Base-by-base conservation (phyloP, 352 stramenopile genomes). In the Globisporangium emineosum region DNA sequence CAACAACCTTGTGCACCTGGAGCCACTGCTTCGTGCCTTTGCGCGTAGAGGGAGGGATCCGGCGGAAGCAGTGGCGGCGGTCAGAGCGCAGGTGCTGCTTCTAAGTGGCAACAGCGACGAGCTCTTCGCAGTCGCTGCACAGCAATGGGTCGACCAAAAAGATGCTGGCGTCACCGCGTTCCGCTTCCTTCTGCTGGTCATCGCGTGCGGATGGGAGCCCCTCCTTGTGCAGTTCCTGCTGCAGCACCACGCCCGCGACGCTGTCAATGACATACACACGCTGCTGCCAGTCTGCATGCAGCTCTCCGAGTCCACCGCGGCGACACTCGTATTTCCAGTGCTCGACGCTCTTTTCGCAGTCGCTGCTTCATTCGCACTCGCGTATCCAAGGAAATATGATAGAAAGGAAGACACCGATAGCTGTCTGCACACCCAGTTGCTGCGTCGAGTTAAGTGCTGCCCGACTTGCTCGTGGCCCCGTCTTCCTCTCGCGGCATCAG, bases 141-240 rank as follows among this genome's bases (percentile, higher is more conserved):
- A 30, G 2, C 37, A 68, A 56, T 82, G 75, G 75, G 27, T 56
- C n/a, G 32, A 29, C 23, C 4, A 19, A 3, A 50, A 43, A 12
- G 27, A 43, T 6, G 29, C 17, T 15, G 42, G 32, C 42, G 33
- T 68, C 23, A 54, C 50, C 19, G 40, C 47, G 12, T 65, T 47
- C 9, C 8, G 25, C 2, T 75, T 79, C 42, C 45, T 79, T 27
- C 52, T 69, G 35, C 58, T 71, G 21, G 51, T 79, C 3, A 58
- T 73, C 15, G 68, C 62, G 7, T 68, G 57, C 43, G 29, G 53
- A 67, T 59, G 78, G 53, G 69, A 85, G 30, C 51, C 60, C 21
- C 52, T 72, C 5, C 70, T 89, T 27, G 17, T 73, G 54, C n/a
- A 29, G 1, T 68, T 57, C 50, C 32, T 88, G 32, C 51, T 89